phyloP scores from a whole-genome alignment of 2,329 filamentous ascomycete species.

The Neonectria faginata region DNA sequence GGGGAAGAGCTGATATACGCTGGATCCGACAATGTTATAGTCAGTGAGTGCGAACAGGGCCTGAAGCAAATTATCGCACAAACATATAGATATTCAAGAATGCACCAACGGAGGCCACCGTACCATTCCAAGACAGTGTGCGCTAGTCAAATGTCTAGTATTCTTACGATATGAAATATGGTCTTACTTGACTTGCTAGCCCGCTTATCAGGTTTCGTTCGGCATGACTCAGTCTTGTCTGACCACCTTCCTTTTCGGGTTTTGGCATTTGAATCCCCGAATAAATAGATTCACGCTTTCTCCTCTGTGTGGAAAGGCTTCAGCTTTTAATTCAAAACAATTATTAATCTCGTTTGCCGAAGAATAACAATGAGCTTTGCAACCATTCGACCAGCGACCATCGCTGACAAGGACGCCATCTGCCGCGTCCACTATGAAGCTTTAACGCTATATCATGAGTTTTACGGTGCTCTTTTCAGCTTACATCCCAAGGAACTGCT shows the following conservation, averaged over 20 bases:
- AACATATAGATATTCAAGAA: no score
- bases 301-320: background rate
- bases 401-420: conserved; percentile 35
- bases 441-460: conserved; percentile 34
- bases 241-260: conserved; percentile 10
- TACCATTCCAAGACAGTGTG: no score
- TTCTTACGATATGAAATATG: no score
- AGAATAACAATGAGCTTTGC: conserved; percentile 26
- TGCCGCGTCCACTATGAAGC: conserved; percentile 36
- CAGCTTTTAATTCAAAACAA: background rate
- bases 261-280: background rate
- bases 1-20: no score
- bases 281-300: background rate
- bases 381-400: conserved; percentile 35
- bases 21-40: no score
- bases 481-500: conserved; percentile 35
- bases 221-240: conserved; percentile 4
- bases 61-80: no score
- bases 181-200: no score
- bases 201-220: background rate
- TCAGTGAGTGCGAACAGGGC: no score
- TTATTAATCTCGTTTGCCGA: no score
- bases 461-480: conserved; percentile 40
- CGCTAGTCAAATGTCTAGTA: no score
- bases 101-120: no score